Conservation (phyloP, 2,329 filamentous ascomycete genomes). For the Alternaria ethzedia region DNA sequence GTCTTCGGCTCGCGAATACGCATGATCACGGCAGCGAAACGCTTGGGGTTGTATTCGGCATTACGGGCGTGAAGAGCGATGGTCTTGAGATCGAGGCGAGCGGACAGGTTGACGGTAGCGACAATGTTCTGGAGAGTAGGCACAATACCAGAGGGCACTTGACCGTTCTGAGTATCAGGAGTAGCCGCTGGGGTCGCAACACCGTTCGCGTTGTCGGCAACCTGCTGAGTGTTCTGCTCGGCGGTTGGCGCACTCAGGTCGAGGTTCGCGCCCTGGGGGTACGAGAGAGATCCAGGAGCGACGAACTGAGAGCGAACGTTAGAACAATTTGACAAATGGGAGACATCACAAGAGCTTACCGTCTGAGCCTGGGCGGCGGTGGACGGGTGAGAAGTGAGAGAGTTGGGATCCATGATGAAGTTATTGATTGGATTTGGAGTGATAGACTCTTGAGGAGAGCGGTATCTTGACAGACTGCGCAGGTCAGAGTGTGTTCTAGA, state of each 20-base stretch:
- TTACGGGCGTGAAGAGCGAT: slow-evolving; percentile 98
- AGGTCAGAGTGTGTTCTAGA: slow-evolving; percentile 41
- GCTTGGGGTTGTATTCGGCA: slow-evolving; percentile 98
- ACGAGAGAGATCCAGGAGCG: slow-evolving; percentile 88
- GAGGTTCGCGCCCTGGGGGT: slow-evolving; percentile 75
- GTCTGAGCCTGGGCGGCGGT: slow-evolving; percentile 93
- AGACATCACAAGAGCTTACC: slow-evolving; percentile 42
- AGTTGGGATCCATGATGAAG: slow-evolving; percentile 71
- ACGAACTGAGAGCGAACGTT: slow-evolving; percentile 63
- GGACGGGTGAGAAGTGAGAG: slow-evolving; percentile 87
- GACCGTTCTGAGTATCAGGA: slow-evolving; percentile 73
- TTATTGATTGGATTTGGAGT: slow-evolving; percentile 38
- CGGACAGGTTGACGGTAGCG: slow-evolving; percentile 99
- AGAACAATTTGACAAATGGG: slow-evolving; percentile 21
- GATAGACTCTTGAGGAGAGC: slow-evolving; percentile 35
- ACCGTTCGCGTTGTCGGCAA: slow-evolving; percentile 64
- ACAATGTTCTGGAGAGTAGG: slow-evolving; percentile 75
- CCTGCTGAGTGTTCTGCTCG: slow-evolving; percentile 68
- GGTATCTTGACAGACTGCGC: slow-evolving; percentile 43
- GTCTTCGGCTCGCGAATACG: slow-evolving; percentile 99
- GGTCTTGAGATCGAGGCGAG: slow-evolving; percentile 96
- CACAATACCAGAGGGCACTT: slow-evolving; percentile 70
- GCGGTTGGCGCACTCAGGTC: slow-evolving; percentile 82
- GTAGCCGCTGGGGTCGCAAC: slow-evolving; percentile 92
- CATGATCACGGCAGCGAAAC: slow-evolving; percentile 99